Evolutionary conservation across 306 rosid genomes (phyloP), one percentile per base, ranked within the genome.

Genomic region (Cicer bijugum): DNA sequence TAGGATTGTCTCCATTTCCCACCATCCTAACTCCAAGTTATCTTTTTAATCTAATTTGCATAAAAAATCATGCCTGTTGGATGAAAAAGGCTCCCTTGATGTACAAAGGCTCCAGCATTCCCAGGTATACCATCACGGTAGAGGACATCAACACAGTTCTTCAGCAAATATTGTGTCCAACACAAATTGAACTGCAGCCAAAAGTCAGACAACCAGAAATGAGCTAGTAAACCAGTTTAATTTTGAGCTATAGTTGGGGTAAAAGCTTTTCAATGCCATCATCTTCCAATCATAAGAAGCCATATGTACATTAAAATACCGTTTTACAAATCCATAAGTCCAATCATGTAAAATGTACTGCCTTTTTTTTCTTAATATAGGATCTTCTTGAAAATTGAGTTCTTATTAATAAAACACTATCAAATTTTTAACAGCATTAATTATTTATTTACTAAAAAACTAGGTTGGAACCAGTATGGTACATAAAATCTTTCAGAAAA

Each of bases 101-200:
- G 71, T 28, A 61, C 79, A 9, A 42, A 51, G 47, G 58, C 48
- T 52, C 72, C 16, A 19, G 70, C 68, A 75, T 61, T 44, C 52
- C 46, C 76, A 33, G 28, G 60, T 11, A n/a, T 23, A 56, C 57
- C 75, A 56, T 50, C 77, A 39, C 19, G 53, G 14, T 45, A 59
- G 57, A 69, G 65, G 65, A 58, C 43, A 47, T 85, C 70, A 89
- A 46, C 82, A 72, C 1, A 59, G 46, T 56, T 83, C 91, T 81
- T 85, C 91, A 6, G 89, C 89, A 77, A 86, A 89, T 86, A 89
- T 83, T 80, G 75, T 75, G 44, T 89, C 89, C 71, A 81, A 86
- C 66, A 85, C 75, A 76, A 60, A 72, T 61, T 86, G 84, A 75
- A 89, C 93, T 86, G 89, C 87, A 70, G 16, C 53, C 53, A 66